Conservation (phyloP, 306 rosid species). For the Vachellia pachyceras region DNA sequence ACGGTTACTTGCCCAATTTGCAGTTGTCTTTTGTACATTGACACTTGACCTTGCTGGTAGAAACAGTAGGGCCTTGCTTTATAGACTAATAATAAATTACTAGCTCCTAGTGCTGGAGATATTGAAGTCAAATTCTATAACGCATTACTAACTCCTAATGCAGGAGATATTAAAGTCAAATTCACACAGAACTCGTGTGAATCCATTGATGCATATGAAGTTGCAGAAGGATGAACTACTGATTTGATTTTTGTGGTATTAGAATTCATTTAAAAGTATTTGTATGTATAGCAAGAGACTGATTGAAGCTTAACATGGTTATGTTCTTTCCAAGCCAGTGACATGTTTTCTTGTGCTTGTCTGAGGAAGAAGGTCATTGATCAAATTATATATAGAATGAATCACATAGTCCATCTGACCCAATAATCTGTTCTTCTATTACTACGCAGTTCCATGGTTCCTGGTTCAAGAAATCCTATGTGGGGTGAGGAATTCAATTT, state of each 20-base stretch:
- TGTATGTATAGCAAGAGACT: constrained; percentile 10
- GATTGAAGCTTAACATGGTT: constrained; percentile 9
- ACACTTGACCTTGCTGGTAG: constrained; percentile 14
- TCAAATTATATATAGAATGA: constrained; percentile 22
- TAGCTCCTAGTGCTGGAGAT: neutral
- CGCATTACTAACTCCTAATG: too few relatives aligned
- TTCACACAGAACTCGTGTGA: neutral
- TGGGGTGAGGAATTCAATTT: constrained; percentile 99
- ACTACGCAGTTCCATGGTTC: constrained; percentile 92
- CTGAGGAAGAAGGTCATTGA: constrained; percentile 22
- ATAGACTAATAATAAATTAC: constrained; percentile 11
- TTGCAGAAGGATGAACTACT: constrained; percentile 10
- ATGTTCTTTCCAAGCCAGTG: constrained; percentile 19
- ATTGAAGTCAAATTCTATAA: neutral
- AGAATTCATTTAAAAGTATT: constrained; percentile 23
- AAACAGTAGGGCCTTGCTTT: constrained; percentile 24
- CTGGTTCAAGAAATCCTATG: constrained; percentile 99
- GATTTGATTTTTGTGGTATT: constrained; percentile 19
- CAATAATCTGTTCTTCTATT: constrained; percentile 42
- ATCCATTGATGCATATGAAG: constrained; percentile 4
- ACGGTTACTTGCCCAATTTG: constrained; percentile 19
- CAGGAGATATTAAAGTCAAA: constrained; percentile 13
- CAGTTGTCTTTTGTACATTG: constrained; percentile 20
- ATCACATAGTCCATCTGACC: constrained; percentile 17
- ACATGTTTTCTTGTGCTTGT: constrained; percentile 17